Evolutionary conservation across 2,329 filamentous ascomycete species (phyloP), one percentile per base, ranked within the genome.

Genomic region (Colletotrichum cordylinicola): DNA sequence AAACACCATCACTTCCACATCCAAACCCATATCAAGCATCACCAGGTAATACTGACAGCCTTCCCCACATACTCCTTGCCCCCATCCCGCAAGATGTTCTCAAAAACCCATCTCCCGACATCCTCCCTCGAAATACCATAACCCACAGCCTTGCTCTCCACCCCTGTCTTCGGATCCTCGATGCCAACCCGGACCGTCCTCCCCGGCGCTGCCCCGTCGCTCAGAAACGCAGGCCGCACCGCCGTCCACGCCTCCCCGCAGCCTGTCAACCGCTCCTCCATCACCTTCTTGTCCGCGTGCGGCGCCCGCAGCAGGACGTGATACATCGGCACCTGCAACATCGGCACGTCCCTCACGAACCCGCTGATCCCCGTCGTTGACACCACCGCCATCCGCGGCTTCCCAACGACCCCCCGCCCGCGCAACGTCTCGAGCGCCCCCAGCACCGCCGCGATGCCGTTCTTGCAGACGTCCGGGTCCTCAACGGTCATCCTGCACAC

Each of bases 41-140:
- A 86, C 72, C 84, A 86, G 1, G 85, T 86, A 33, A 88, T 79
- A 2, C 79, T 82, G 0, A 79, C 83, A 69, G 84, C 82, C 81
- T 86, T 88, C 27, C 82, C 79, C 21, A 78, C 16, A 56, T 84
- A 87, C 43, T 76, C 79, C 4, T 60, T 56, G 2, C 78, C 77
- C 31, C 70, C 78, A 16, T 73, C 71, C 33, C 80, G 12, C 6
- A 88, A 52, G 31, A 86, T 56, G 18, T 87, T 85, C 65, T 87
- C 80, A 29, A 84, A 87, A 10, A 89, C 82, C 87, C 88, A 90
- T 71, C 79, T 81, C 1, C 89, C 88, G 4, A 86, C 83, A 74
- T 90, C 88, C 74, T 87, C 86, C 43, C 88, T 80, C 9, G 83
- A 85, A 62, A 90, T 88, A 2, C 82, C 84, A 70, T 89, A 90